Conservation (phyloP, 352 stramenopile species). For the Thalassiosira exigua region DNA sequence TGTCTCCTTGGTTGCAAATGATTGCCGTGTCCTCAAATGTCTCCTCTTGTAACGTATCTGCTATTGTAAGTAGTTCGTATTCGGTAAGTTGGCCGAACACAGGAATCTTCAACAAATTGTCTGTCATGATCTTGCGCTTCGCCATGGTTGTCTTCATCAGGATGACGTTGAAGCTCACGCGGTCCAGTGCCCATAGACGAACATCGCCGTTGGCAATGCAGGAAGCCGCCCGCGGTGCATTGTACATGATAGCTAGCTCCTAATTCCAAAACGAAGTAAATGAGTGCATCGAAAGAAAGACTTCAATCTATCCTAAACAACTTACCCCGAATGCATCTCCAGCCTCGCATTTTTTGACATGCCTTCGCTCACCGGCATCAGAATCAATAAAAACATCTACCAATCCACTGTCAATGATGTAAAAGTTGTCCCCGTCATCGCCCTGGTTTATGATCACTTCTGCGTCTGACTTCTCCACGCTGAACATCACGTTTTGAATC, state of each 20-base stretch:
- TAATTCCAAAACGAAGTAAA: too few relatives aligned
- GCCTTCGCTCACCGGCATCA: conserved; percentile 64
- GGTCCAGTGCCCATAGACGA: conserved; percentile 93
- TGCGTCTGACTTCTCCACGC: conserved; percentile 69
- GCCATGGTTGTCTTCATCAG: conserved; percentile 82
- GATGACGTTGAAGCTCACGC: conserved; percentile 88
- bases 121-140: conserved; percentile 73
- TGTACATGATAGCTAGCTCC: conserved; percentile 96
- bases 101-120: conserved; percentile 79
- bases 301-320: too few relatives aligned
- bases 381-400: conserved; percentile 86
- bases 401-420: conserved; percentile 93
- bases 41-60: conserved; percentile 80
- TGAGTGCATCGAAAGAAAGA: too few relatives aligned
- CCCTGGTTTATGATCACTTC: conserved; percentile 94
- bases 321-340: conserved; percentile 91
- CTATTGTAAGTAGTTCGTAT: conserved; percentile 82
- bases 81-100: conserved; percentile 77
- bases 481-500: conserved; percentile 84
- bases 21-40: conserved; percentile 65
- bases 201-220: conserved; percentile 89
- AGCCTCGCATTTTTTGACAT: conserved; percentile 59
- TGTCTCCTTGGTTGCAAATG: conserved; percentile 80
- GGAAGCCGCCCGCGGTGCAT: conserved; percentile 92
- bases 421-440: conserved; percentile 97